phyloP scores from a whole-genome alignment of 2,329 filamentous ascomycete species.

The Aspergillus sp. region DNA sequence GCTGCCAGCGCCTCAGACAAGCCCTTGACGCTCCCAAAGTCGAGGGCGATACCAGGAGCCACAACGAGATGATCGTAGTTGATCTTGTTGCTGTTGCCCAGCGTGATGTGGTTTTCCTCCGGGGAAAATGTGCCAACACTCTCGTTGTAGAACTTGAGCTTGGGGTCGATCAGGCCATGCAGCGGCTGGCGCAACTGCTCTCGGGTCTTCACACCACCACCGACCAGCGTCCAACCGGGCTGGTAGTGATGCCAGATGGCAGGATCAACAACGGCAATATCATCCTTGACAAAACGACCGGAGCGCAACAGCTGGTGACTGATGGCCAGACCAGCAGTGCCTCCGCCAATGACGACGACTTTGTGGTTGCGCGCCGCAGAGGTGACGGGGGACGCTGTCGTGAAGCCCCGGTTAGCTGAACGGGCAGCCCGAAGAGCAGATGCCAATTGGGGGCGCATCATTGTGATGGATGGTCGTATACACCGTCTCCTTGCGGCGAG shows the following conservation, averaged over 20 bases:
- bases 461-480: slow-evolving; percentile 11
- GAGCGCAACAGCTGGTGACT: slow-evolving; percentile 66
- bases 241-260: slow-evolving; percentile 66
- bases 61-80: slow-evolving; percentile 66
- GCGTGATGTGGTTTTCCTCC: slow-evolving; percentile 56
- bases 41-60: slow-evolving; percentile 56
- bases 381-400: slow-evolving; percentile 37
- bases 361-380: slow-evolving; percentile 54
- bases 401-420: slow-evolving; percentile 16
- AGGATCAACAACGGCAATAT: slow-evolving; percentile 66
- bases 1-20: slow-evolving; percentile 57
- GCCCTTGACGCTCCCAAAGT: slow-evolving; percentile 55
- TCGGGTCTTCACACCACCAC: slow-evolving; percentile 64
- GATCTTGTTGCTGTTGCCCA: slow-evolving; percentile 57
- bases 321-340: slow-evolving; percentile 64
- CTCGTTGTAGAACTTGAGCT: slow-evolving; percentile 61
- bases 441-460: slow-evolving; percentile 29
- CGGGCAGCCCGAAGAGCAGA: slow-evolving; percentile 24
- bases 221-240: slow-evolving; percentile 69
- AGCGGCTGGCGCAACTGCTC: slow-evolving; percentile 57
- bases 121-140: slow-evolving; percentile 54
- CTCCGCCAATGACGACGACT: slow-evolving; percentile 67
- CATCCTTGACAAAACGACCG: slow-evolving; percentile 57
- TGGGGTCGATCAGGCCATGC: slow-evolving; percentile 55
- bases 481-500: background rate